These are phyloP conservation scores for Mycena vulgaris DNA, from an alignment of 768 basidiomycete genomes.

Conservation along the genomic window DNA sequence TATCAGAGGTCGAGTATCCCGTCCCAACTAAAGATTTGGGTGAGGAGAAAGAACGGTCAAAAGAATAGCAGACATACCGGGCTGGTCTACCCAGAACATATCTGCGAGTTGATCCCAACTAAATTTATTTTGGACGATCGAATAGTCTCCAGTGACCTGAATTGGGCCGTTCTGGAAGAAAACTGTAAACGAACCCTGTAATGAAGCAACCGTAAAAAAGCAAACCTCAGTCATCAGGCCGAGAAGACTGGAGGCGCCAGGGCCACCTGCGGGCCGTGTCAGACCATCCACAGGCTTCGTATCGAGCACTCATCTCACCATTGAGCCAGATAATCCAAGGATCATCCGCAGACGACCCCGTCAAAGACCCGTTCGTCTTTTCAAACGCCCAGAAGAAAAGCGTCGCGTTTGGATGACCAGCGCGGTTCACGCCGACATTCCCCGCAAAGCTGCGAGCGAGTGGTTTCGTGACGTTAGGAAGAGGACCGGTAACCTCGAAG, in stretches of 20 bases:
- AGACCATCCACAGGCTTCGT: background rate
- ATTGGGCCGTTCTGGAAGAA: conserved; percentile 77
- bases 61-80: conserved; percentile 57
- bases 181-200: background rate
- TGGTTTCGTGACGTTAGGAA: conserved; percentile 73
- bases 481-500: conserved; percentile 67
- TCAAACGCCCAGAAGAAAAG: conserved; percentile 80
- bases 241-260: conserved; percentile 78
- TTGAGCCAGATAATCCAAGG: conserved; percentile 86
- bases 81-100: conserved; percentile 83
- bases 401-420: conserved; percentile 73
- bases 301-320: conserved; percentile 61
- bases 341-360: conserved; percentile 51
- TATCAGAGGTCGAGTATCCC: conserved; percentile 77
- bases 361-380: conserved; percentile 71
- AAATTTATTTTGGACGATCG: conserved; percentile 64
- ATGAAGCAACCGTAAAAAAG: background rate
- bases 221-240: conserved; percentile 75
- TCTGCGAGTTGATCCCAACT: conserved; percentile 76
- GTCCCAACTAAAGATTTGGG: conserved; percentile 52
- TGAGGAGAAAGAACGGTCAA: background rate
- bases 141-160: conserved; percentile 66
- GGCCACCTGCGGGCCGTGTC: conserved; percentile 51
- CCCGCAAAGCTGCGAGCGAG: conserved; percentile 70
- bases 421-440: conserved; percentile 73